Evolutionary conservation across 768 basidiomycete species (phyloP).

Genomic region (Boletus reticulatus): DNA sequence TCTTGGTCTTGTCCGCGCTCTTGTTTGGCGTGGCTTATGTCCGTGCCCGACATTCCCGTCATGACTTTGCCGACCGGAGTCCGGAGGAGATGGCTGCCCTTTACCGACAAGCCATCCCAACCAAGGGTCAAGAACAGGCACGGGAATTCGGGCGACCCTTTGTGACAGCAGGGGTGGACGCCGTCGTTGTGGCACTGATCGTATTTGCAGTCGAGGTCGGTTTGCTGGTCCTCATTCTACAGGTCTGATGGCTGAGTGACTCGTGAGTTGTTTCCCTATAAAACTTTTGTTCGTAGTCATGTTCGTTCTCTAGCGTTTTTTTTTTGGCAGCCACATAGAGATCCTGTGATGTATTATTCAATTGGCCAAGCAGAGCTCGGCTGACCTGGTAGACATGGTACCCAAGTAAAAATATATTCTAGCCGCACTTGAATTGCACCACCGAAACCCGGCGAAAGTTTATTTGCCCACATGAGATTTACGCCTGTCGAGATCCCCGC

Average conservation of each 20-base stretch:
- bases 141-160: constrained; percentile 77
- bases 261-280: constrained; percentile 3
- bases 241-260: constrained; percentile 2
- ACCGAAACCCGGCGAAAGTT: constrained; percentile 5
- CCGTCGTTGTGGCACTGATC: constrained; percentile 51
- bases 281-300: neutral
- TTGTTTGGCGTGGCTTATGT: constrained; percentile 58
- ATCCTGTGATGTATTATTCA: constrained; percentile 13
- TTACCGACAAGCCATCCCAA: constrained; percentile 43
- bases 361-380: constrained; percentile 9
- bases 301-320: neutral
- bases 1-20: constrained; percentile 57
- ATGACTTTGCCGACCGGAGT: constrained; percentile 72
- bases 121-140: constrained; percentile 57
- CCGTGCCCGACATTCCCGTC: constrained; percentile 62
- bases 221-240: constrained; percentile 60
- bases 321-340: constrained; percentile 1
- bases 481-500: constrained; percentile 22
- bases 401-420: too few relatives aligned
- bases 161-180: constrained; percentile 76
- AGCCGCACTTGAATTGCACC: too few relatives aligned
- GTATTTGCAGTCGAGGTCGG: constrained; percentile 65
- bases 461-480: constrained; percentile 12
- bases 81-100: constrained; percentile 31
- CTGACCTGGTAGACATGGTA: neutral